A percentile compares a stretch with the other conserved stretches of the same genome.
These are phyloP conservation scores for Acer yangbiense DNA, from an alignment of 345 rosid species.

Conservation along the genomic window DNA sequence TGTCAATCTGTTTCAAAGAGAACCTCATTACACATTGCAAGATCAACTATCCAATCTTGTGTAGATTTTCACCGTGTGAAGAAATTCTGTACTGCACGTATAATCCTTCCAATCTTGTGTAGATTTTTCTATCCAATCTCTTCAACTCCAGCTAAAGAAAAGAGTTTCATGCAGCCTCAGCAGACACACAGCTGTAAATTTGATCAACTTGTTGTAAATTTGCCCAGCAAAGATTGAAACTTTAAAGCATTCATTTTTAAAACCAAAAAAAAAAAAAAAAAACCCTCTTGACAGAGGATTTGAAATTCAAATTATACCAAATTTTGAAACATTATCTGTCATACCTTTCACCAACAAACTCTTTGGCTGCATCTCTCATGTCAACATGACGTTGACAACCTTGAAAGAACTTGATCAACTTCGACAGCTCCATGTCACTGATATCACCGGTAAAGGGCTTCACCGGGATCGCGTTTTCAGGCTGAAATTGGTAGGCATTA, in stretches of 20 bases:
- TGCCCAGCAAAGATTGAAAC: background rate
- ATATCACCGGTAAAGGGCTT: slow-evolving; percentile 61
- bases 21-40: background rate
- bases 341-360: slow-evolving; percentile 9
- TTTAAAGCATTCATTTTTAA: background rate
- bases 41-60: background rate
- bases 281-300: background rate
- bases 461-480: slow-evolving; percentile 80
- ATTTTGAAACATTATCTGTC: too few relatives aligned
- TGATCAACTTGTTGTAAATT: too few relatives aligned
- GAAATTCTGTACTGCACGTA: background rate
- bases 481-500: slow-evolving; percentile 65
- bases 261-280: too few relatives aligned
- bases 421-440: slow-evolving; percentile 53
- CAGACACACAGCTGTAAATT: background rate
- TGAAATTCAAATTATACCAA: background rate
- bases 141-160: background rate
- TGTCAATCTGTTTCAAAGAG: background rate
- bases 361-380: slow-evolving; percentile 75
- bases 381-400: slow-evolving; percentile 56
- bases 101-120: background rate
- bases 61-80: background rate
- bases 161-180: background rate
- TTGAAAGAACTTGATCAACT: slow-evolving; percentile 55
- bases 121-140: background rate